These are phyloP conservation scores for Irpex lacteus DNA, from an alignment of 1,284 basidiomycete genomes.

Conservation along the genomic window DNA sequence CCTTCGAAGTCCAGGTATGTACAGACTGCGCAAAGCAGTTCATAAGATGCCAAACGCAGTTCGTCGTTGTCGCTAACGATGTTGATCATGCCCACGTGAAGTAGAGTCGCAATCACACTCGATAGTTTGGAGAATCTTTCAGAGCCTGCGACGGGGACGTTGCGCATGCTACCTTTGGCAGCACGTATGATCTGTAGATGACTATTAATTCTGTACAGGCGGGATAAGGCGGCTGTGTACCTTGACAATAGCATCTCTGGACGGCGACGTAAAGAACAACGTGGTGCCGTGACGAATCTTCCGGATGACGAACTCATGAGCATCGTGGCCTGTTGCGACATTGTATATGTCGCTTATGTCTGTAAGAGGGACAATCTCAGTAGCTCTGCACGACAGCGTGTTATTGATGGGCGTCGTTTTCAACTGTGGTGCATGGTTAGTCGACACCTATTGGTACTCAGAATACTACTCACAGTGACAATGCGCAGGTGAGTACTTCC, in stretches of 20 bases:
- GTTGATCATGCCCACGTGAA: slow-evolving; percentile 81
- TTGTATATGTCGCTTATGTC: slow-evolving; percentile 87
- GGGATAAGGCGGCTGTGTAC: slow-evolving; percentile 31
- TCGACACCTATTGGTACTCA: neutral
- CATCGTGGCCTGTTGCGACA: slow-evolving; percentile 69
- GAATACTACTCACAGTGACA: slow-evolving; percentile 50
- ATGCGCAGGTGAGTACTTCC: slow-evolving; percentile 66
- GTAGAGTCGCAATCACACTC: slow-evolving; percentile 79
- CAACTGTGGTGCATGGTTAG: slow-evolving; percentile 37
- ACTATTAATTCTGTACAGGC: no score
- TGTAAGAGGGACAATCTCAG: slow-evolving; percentile 73
- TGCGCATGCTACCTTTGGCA: slow-evolving; percentile 67
- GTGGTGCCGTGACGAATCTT: slow-evolving; percentile 67
- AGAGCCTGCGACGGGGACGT: slow-evolving; percentile 50
- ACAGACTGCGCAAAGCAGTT: slow-evolving; percentile 76
- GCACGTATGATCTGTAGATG: slow-evolving; percentile 55
- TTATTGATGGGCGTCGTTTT: slow-evolving; percentile 65
- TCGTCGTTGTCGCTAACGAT: slow-evolving; percentile 71
- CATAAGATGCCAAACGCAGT: slow-evolving; percentile 75
- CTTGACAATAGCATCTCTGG: slow-evolving; percentile 75
- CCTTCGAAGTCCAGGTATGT: slow-evolving; percentile 77
- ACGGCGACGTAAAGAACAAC: slow-evolving; percentile 65
- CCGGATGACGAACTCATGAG: slow-evolving; percentile 80
- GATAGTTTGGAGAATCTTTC: slow-evolving; percentile 76
- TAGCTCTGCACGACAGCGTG: slow-evolving; percentile 64